A percentile compares a stretch with the other conserved stretches of the same genome.
Evolutionary conservation across 164 flowering plant species (phyloP).

Genomic region (Sedum album): DNA sequence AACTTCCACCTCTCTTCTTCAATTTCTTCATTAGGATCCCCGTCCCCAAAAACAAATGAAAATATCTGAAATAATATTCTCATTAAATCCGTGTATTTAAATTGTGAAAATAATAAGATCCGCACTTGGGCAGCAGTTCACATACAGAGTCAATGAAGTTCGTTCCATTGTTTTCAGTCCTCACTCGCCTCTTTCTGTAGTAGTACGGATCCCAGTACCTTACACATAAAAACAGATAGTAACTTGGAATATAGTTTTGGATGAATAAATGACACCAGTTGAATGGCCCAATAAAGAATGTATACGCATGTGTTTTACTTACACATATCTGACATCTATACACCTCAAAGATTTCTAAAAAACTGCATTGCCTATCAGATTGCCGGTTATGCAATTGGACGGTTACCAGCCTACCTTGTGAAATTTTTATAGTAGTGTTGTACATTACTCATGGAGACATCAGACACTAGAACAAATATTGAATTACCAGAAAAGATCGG

Average conservation of each 20-base stretch:
- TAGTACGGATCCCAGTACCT: constrained; percentile 98
- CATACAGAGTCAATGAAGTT: constrained; percentile 92
- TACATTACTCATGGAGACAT: not conserved
- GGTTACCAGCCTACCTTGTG: no score
- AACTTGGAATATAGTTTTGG: no score
- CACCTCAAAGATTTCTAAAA: no score
- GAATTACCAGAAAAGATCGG: constrained; percentile 79
- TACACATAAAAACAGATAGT: constrained; percentile 1
- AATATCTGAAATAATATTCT: constrained; percentile 50
- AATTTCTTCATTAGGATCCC: constrained; percentile 98
- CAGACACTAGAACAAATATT: not conserved
- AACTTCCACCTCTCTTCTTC: constrained; percentile 99
- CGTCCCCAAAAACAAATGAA: constrained; percentile 98
- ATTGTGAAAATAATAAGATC: not conserved
- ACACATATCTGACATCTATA: no score
- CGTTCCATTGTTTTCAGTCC: constrained; percentile 49
- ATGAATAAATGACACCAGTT: no score
- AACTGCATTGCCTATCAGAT: no score
- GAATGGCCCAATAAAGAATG: no score
- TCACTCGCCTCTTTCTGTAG: constrained; percentile 50
- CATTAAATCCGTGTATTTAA: constrained; percentile 2
- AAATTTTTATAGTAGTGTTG: not conserved
- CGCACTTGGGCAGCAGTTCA: not conserved
- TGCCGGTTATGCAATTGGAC: no score
- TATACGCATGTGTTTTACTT: no score